These are phyloP conservation scores for Verticillium tricorpus DNA, from an alignment of 2,329 filamentous ascomycete genomes.

Conservation along the genomic window DNA sequence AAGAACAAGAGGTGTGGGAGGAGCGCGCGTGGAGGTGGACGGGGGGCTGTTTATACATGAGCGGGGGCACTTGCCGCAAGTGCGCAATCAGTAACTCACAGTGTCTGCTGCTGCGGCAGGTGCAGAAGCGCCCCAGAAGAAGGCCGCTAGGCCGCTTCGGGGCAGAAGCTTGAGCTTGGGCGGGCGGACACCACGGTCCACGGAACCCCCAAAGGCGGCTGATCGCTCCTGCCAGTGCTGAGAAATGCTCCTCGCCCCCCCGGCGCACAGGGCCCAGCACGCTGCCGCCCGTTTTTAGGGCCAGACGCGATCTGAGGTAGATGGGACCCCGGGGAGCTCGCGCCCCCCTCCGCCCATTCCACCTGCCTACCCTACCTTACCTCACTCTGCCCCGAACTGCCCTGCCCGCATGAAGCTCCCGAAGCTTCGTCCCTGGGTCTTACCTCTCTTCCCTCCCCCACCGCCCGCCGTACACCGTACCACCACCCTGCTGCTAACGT, in stretches of 20 bases:
- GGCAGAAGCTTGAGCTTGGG: constrained; percentile 2
- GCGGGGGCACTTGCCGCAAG: constrained; percentile 46
- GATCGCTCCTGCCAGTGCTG: neutral
- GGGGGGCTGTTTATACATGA: constrained; percentile 53
- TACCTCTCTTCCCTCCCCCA: neutral
- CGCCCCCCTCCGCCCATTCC: neutral
- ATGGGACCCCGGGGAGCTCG: neutral
- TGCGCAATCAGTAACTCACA: constrained; percentile 49
- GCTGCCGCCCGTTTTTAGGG: neutral
- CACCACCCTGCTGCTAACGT: neutral
- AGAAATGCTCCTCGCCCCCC: neutral
- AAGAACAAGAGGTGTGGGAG: constrained; percentile 32
- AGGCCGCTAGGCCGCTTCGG: constrained; percentile 1
- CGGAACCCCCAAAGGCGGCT: neutral
- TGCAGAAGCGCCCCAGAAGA: neutral
- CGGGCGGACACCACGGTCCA: neutral
- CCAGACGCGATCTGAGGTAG: neutral
- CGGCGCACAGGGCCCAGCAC: constrained; percentile 1
- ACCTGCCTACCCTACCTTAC: neutral
- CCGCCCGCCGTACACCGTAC: neutral
- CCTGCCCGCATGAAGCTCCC: constrained; percentile 5
- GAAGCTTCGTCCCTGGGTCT: constrained; percentile 2
- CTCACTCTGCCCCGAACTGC: neutral
- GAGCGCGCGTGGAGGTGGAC: constrained; percentile 43
- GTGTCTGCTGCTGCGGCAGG: neutral